phyloP scores from a whole-genome alignment of 2,329 filamentous ascomycete genomes.

The Nigrospora sphaerica region DNA sequence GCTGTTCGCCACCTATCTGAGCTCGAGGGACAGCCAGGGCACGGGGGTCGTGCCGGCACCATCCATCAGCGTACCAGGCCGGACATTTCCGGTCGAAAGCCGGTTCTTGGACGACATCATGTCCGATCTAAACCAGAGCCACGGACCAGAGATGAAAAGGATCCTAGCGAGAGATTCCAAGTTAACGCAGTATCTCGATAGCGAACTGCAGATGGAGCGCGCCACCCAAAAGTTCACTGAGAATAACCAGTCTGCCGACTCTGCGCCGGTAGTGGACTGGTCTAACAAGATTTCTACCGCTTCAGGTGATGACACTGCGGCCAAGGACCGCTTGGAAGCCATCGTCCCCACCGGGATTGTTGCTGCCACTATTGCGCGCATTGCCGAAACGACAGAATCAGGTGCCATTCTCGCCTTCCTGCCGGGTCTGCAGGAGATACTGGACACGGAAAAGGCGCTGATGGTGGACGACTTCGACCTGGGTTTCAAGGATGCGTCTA shows the following conservation, averaged over 20 bases:
- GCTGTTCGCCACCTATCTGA: slow-evolving; percentile 3
- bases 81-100: slow-evolving; percentile 1
- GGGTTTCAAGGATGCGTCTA: slow-evolving; percentile 29
- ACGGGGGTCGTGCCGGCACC: not conserved
- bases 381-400: slow-evolving; percentile 30
- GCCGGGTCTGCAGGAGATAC: slow-evolving; percentile 33
- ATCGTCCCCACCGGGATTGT: slow-evolving; percentile 31
- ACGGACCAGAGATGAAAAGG: not conserved
- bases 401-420: slow-evolving; percentile 42
- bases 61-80: slow-evolving; percentile 2
- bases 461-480: slow-evolving; percentile 20
- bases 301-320: not conserved
- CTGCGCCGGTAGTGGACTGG: not conserved
- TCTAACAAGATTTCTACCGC: not conserved
- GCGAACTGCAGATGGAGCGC: not conserved
- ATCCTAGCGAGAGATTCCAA: not conserved
- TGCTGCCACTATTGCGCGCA: slow-evolving; percentile 34
- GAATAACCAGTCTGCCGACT: not conserved
- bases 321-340: not conserved
- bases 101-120: not conserved
- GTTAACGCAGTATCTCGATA: not conserved
- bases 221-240: not conserved
- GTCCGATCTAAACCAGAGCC: not conserved
- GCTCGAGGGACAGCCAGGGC: not conserved
- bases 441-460: slow-evolving; percentile 22